Conservation (phyloP, 2,329 filamentous ascomycete genomes). For the Hypoxylon rubiginosum region DNA sequence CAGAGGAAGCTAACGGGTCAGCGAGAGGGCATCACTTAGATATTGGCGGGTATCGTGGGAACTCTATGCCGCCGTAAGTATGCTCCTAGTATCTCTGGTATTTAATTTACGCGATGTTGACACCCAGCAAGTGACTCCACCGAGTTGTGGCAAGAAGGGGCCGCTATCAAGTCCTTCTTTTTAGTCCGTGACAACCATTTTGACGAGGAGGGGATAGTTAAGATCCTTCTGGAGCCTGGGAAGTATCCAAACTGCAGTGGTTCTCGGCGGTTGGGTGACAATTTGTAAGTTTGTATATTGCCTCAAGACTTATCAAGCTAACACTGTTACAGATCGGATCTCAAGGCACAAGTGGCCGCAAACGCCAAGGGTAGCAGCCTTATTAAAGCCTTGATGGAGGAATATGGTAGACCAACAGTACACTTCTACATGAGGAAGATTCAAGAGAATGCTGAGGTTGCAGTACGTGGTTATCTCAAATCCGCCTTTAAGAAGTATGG, state of each 20-base stretch:
- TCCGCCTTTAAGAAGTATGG: constrained; percentile 61
- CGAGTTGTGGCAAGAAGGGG: constrained; percentile 60
- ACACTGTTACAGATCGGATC: constrained; percentile 30
- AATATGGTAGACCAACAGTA: constrained; percentile 52
- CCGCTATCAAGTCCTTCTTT: constrained; percentile 56
- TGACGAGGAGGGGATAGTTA: constrained; percentile 52
- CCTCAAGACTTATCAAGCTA: neutral
- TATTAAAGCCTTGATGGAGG: constrained; percentile 53
- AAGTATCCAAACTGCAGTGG: constrained; percentile 55
- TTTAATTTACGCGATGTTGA: constrained; percentile 5
- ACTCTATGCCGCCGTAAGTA: constrained; percentile 43
- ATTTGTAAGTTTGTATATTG: constrained; percentile 54
- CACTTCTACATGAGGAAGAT: constrained; percentile 59
- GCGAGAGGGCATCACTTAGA: constrained; percentile 42
- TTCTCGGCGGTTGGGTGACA: constrained; percentile 56
- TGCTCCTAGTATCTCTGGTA: neutral
- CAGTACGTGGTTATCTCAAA: constrained; percentile 52
- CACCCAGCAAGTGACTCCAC: constrained; percentile 36
- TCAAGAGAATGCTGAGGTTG: constrained; percentile 57
- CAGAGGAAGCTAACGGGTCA: too few relatives aligned
- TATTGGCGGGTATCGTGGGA: constrained; percentile 60
- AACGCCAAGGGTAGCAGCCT: constrained; percentile 58
- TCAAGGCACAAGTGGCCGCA: constrained; percentile 59
- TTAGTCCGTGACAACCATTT: constrained; percentile 55
- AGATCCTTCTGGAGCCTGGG: constrained; percentile 52